These are phyloP conservation scores for Aspergillus vadensis DNA, from an alignment of 2,329 filamentous ascomycete species.

Conservation along the genomic window DNA sequence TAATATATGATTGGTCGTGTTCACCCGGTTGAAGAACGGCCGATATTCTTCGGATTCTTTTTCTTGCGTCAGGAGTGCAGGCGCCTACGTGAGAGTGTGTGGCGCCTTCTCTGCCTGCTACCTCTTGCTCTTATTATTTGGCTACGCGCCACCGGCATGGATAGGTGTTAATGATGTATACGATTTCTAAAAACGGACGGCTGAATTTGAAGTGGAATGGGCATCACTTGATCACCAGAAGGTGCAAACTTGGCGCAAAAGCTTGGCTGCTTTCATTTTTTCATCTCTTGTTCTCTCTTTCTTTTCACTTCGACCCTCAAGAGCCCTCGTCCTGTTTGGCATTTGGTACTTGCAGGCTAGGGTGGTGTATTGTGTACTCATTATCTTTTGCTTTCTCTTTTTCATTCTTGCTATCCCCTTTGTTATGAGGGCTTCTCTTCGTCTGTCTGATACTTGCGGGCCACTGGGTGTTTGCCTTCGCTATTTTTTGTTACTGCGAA, in stretches of 20 bases:
- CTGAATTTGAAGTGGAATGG: slow-evolving; percentile 32
- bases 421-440: slow-evolving; percentile 17
- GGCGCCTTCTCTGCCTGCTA: slow-evolving; percentile 24
- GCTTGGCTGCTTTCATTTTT: slow-evolving; percentile 26
- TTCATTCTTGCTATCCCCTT: not conserved
- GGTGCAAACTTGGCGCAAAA: slow-evolving; percentile 36
- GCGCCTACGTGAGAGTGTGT: not conserved
- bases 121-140: slow-evolving; percentile 27
- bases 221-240: slow-evolving; percentile 30
- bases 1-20: slow-evolving; percentile 14
- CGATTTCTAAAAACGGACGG: slow-evolving; percentile 39
- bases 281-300: not conserved
- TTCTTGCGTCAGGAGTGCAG: not conserved
- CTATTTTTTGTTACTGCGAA: slow-evolving; percentile 6
- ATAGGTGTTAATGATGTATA: slow-evolving; percentile 45
- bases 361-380: slow-evolving; percentile 14
- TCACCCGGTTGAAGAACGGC: not conserved
- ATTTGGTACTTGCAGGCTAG: slow-evolving; percentile 6
- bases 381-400: slow-evolving; percentile 10
- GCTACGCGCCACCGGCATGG: slow-evolving; percentile 32
- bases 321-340: not conserved
- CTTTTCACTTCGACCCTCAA: not conserved
- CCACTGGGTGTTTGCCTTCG: slow-evolving; percentile 13
- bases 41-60: no score
- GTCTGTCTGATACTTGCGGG: slow-evolving; percentile 23